phyloP scores from a whole-genome alignment of 805 yeast genomes.

The Zygoascus biomembranicola region DNA sequence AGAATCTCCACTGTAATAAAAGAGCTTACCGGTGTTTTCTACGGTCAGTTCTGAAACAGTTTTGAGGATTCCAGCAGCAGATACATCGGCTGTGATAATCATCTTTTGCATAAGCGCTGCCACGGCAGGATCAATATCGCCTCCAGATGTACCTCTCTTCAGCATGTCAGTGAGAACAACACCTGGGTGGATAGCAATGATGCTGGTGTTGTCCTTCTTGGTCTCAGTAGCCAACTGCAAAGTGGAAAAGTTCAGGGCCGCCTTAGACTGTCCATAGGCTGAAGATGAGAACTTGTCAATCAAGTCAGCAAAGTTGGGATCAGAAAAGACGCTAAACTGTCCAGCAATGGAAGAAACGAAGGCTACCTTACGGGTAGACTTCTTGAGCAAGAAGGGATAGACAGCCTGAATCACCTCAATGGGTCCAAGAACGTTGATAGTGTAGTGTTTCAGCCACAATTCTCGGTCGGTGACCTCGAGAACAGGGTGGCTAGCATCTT shows the following conservation, averaged over 20 bases:
- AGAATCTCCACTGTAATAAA: constrained; percentile 10
- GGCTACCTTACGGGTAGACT: constrained; percentile 21
- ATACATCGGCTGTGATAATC: constrained; percentile 17
- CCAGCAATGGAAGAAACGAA: constrained; percentile 26
- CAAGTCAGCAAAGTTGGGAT: neutral
- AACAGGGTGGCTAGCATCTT: neutral
- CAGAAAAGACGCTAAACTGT: constrained; percentile 10
- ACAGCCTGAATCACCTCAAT: constrained; percentile 17
- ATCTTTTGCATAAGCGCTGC: constrained; percentile 5
- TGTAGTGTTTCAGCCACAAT: constrained; percentile 13
- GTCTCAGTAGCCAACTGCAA: constrained; percentile 25
- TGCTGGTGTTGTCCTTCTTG: constrained; percentile 22
- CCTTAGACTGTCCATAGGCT: constrained; percentile 34
- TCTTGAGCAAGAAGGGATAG: constrained; percentile 19
- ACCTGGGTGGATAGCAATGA: constrained; percentile 34
- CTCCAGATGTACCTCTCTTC: neutral
- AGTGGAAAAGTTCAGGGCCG: constrained; percentile 31
- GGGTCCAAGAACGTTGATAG: constrained; percentile 23
- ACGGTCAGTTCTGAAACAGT: constrained; percentile 18
- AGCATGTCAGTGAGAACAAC: constrained; percentile 33
- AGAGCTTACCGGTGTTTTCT: constrained; percentile 22
- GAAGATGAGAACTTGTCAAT: constrained; percentile 13
- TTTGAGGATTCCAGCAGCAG: constrained; percentile 18
- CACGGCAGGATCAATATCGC: constrained; percentile 1
- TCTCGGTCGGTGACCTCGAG: neutral